A percentile compares a stretch with the other conserved stretches of the same genome.
These are phyloP conservation scores for Clonostachys chloroleuca DNA, from an alignment of 2,329 filamentous ascomycete species.

Conservation along the genomic window DNA sequence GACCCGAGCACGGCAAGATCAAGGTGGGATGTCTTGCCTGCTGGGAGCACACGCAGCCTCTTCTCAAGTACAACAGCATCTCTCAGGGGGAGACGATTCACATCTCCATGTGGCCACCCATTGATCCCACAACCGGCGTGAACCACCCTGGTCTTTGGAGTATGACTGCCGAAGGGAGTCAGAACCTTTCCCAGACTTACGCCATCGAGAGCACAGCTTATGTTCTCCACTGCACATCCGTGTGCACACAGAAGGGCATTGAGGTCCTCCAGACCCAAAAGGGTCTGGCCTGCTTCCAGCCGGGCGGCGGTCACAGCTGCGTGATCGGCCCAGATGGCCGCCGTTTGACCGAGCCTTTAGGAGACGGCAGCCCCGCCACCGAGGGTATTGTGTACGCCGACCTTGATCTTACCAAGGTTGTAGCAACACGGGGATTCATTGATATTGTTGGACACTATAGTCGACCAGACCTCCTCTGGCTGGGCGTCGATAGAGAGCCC, in stretches of 20 bases:
- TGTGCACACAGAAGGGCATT: conserved; percentile 31
- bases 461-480: conserved; percentile 30
- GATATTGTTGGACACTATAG: conserved; percentile 28
- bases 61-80: conserved; percentile 41
- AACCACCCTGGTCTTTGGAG: conserved; percentile 16
- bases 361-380: background rate
- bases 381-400: conserved; percentile 48
- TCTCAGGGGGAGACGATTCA: conserved; percentile 39
- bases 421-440: conserved; percentile 30
- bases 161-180: conserved; percentile 26
- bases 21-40: conserved; percentile 40
- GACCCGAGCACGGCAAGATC: conserved; percentile 13
- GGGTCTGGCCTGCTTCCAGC: conserved; percentile 15
- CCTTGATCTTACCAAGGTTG: conserved; percentile 35
- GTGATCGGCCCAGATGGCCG: conserved; percentile 14
- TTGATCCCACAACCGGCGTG: conserved; percentile 10
- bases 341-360: conserved; percentile 8
- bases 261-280: conserved; percentile 33
- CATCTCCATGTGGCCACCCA: conserved; percentile 39
- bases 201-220: conserved; percentile 52
- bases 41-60: conserved; percentile 46
- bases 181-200: conserved; percentile 44
- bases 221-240: conserved; percentile 32
- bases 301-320: conserved; percentile 12
- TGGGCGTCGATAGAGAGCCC: conserved; percentile 14